Percentiles rank a stretch among this genome's conserved stretches.
phyloP scores from a whole-genome alignment of 441 rosid genomes.

The Sinapis alba region DNA sequence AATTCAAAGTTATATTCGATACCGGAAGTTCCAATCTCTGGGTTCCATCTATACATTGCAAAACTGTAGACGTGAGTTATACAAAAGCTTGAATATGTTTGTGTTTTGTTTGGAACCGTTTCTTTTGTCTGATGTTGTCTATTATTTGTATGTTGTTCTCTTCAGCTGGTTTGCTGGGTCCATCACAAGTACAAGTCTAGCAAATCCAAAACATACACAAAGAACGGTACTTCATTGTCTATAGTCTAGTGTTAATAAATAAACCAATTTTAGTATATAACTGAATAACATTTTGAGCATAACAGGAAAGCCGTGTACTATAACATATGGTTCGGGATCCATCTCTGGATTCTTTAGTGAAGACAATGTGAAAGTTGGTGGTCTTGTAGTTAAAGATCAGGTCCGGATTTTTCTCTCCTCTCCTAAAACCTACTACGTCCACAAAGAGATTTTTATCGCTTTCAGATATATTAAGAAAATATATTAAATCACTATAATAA shows the following conservation, averaged over 20 bases:
- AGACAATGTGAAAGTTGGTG: conserved; percentile 74
- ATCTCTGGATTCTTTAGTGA: conserved; percentile 79
- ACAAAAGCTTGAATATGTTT: neutral
- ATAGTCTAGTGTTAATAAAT: neutral
- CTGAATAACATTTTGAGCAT: conserved; percentile 9
- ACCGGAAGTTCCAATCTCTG: conserved; percentile 92
- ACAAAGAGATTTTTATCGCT: too few relatives aligned
- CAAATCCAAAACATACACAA: conserved; percentile 59
- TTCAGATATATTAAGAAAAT: too few relatives aligned
- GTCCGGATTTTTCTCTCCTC: conserved; percentile 34
- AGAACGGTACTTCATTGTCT: conserved; percentile 44
- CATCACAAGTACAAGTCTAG: conserved; percentile 69
- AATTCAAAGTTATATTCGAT: conserved; percentile 74
- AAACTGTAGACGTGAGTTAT: conserved; percentile 59
- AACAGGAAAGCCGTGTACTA: conserved; percentile 59
- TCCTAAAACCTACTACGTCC: neutral
- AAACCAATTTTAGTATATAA: neutral
- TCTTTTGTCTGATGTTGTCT: neutral
- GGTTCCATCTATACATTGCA: conserved; percentile 83
- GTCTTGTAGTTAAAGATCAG: conserved; percentile 66
- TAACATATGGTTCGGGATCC: conserved; percentile 76
- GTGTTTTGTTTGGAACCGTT: neutral
- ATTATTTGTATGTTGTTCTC: neutral
- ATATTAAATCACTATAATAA: too few relatives aligned
- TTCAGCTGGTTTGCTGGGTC: conserved; percentile 75